Conservation (phyloP, 2,329 filamentous ascomycete genomes). For the Scedosporium aurantiacum region DNA sequence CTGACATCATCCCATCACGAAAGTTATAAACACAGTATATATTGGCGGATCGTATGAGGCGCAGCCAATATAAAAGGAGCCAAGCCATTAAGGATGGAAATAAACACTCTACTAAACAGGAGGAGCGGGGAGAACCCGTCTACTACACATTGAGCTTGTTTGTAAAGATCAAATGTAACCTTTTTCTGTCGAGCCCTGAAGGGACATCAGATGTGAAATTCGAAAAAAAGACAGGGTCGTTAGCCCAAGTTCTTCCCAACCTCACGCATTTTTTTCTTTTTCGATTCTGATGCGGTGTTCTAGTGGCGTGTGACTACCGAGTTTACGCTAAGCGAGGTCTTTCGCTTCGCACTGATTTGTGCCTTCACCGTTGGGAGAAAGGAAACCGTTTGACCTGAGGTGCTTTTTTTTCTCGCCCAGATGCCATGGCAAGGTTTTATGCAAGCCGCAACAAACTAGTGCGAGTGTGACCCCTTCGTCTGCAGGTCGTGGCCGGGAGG, state of each 20-base stretch:
- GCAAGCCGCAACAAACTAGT: neutral
- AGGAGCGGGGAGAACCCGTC: neutral
- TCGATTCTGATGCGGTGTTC: no score
- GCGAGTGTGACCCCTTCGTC: neutral
- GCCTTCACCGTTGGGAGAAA: no score
- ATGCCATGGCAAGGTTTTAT: neutral
- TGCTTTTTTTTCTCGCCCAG: neutral
- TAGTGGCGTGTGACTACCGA: no score
- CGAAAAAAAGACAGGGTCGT: neutral
- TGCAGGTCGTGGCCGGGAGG: neutral
- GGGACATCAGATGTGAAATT: neutral
- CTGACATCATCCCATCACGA: neutral
- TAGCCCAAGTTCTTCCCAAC: no score
- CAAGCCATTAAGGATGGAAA: no score
- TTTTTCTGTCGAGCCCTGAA: neutral
- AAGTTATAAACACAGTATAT: neutral
- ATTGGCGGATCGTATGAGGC: neutral
- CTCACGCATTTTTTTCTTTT: no score
- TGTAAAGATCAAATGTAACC: neutral
- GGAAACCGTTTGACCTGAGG: neutral
- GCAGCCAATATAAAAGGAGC: neutral
- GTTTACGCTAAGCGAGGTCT: no score
- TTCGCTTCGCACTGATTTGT: no score
- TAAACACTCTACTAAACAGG: no score
- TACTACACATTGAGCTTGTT: neutral